Conservation (phyloP, 306 rosid genomes). For the Heteromeles arbutifolia region DNA sequence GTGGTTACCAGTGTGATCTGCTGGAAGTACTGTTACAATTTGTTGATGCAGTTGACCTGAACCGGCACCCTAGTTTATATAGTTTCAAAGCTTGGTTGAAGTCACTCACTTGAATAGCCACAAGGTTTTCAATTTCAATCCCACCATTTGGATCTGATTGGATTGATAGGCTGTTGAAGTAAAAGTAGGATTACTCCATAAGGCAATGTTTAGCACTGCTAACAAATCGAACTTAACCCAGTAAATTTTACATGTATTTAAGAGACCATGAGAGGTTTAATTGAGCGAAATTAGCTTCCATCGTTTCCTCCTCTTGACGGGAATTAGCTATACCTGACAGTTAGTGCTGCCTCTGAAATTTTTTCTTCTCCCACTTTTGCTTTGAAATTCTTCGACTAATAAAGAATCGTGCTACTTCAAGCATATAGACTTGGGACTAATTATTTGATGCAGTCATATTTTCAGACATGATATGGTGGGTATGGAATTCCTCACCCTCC, state of each 20-base stretch:
- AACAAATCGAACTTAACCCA: background rate
- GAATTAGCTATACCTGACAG: background rate
- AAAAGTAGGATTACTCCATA: conserved; percentile 2
- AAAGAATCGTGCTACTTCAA: no score
- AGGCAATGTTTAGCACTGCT: background rate
- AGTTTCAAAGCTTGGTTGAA: conserved; percentile 28
- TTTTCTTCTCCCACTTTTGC: background rate
- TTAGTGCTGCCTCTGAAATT: background rate
- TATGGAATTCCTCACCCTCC: background rate
- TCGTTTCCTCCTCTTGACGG: background rate
- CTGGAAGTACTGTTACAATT: conserved; percentile 31
- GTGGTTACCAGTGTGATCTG: conserved; percentile 36
- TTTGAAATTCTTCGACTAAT: background rate
- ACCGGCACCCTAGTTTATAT: conserved; percentile 28
- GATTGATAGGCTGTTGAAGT: conserved; percentile 25
- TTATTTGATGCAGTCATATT: background rate
- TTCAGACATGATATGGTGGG: background rate
- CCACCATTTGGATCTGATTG: conserved; percentile 30
- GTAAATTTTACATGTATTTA: background rate
- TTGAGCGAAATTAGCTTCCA: background rate
- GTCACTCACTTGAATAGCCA: conserved; percentile 30
- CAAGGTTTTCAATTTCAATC: conserved; percentile 28
- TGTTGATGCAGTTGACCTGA: conserved; percentile 35
- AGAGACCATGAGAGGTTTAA: background rate
- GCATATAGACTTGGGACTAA: background rate